phyloP scores from a whole-genome alignment of 495 filamentous ascomycete species.

The Jackrogersella minutella region DNA sequence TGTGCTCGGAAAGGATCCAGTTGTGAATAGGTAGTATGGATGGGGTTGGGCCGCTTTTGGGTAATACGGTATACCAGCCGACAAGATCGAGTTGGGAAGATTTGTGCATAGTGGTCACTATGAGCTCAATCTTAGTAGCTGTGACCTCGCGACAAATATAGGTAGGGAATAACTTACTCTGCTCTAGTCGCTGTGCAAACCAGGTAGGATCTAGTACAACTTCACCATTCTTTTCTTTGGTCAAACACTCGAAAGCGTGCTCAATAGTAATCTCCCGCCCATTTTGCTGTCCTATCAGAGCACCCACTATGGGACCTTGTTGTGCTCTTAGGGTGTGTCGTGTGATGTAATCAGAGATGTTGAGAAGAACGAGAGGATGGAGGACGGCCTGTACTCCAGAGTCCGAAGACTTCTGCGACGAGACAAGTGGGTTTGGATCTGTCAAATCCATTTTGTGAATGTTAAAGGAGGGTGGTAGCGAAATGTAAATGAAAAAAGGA shows the following conservation, averaged over 20 bases:
- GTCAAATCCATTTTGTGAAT: conserved; percentile 30
- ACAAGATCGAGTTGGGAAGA: conserved; percentile 83
- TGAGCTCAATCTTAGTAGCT: conserved; percentile 15
- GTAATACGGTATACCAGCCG: conserved; percentile 91
- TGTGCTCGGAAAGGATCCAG: conserved; percentile 74
- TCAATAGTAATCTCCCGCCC: conserved; percentile 91
- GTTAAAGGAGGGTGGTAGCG: not conserved
- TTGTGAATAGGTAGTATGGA: conserved; percentile 77
- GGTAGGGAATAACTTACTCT: conserved; percentile 66
- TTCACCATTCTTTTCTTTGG: conserved; percentile 56
- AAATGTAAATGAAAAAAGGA: not conserved
- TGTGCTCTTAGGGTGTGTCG: conserved; percentile 81
- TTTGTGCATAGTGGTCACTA: conserved; percentile 91
- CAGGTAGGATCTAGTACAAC: conserved; percentile 68
- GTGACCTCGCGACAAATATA: not conserved
- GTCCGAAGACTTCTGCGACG: conserved; percentile 67
- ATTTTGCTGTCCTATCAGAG: conserved; percentile 86
- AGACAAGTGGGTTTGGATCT: conserved; percentile 52
- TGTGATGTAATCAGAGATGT: conserved; percentile 95
- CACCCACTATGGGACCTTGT: conserved; percentile 81
- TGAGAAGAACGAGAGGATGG: conserved; percentile 93
- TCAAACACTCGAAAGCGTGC: conserved; percentile 85
- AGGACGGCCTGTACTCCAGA: conserved; percentile 84
- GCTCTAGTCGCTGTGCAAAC: conserved; percentile 82
- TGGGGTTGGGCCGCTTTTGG: conserved; percentile 72